Evolutionary conservation across 208 protist species (phyloP).

Genomic region (Leishmania mexicana): DNA sequence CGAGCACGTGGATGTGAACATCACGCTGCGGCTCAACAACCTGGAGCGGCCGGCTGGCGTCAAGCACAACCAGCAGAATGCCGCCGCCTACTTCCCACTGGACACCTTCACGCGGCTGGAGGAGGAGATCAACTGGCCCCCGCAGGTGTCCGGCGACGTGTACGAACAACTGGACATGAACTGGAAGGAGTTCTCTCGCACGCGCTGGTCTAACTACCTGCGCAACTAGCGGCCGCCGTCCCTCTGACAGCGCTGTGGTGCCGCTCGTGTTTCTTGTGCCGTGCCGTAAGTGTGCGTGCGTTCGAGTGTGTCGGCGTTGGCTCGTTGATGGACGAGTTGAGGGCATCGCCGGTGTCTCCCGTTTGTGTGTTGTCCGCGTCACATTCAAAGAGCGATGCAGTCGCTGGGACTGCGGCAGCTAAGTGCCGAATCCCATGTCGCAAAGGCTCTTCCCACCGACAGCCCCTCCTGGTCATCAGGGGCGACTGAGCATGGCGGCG

Average conservation of each 20-base stretch:
- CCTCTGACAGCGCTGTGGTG: background rate
- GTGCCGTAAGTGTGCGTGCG: background rate
- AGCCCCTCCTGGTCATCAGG: background rate
- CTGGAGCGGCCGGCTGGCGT: conserved; percentile 71
- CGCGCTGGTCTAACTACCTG: conserved; percentile 88
- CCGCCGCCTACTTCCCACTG: conserved; percentile 71
- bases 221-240: conserved; percentile 44
- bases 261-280: background rate
- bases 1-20: conserved; percentile 86
- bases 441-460: background rate
- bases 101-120: conserved; percentile 87
- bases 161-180: conserved; percentile 92
- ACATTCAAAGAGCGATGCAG: background rate
- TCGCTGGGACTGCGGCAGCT: background rate
- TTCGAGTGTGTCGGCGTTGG: background rate
- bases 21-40: conserved; percentile 72
- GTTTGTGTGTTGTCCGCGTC: background rate
- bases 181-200: conserved; percentile 93
- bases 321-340: background rate
- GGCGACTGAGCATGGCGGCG: background rate
- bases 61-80: conserved; percentile 59
- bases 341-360: background rate
- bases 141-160: conserved; percentile 83
- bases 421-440: background rate
- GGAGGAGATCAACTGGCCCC: conserved; percentile 92